Conservation (phyloP, 306 rosid genomes). For the Geum urbanum region DNA sequence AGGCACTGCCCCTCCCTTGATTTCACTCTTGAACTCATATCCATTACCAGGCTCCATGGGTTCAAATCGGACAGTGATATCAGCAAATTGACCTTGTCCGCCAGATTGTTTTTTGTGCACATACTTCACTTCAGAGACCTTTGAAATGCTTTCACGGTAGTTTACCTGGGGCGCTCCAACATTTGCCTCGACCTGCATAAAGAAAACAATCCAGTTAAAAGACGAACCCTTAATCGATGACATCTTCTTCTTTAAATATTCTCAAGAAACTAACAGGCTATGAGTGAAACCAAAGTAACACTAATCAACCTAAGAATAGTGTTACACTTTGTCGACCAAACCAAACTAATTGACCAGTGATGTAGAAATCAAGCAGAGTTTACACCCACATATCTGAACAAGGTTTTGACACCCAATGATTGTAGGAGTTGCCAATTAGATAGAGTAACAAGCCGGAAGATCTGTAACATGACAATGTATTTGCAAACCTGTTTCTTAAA, state of each 20-base stretch:
- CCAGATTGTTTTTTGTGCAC: conserved; percentile 99
- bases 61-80: conserved; percentile 82
- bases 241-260: not conserved
- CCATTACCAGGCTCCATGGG: conserved; percentile 89
- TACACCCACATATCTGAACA: not conserved
- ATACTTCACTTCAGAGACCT: conserved; percentile 56
- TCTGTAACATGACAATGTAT: not conserved
- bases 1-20: conserved; percentile 96
- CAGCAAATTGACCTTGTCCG: conserved; percentile 97
- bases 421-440: not conserved
- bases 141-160: conserved; percentile 94
- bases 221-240: conserved; percentile 2
- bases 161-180: conserved; percentile 99
- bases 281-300: not conserved
- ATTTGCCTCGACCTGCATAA: conserved; percentile 81
- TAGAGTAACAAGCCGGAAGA: not conserved
- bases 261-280: not conserved
- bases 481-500: not conserved
- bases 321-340: not conserved
- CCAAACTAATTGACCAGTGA: not conserved
- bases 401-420: not conserved
- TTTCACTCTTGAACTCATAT: conserved; percentile 95
- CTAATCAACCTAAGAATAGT: not conserved
- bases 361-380: not conserved
- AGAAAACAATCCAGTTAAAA: conserved; percentile 16